Percentiles rank a stretch among this genome's conserved stretches.
Conservation (phyloP, 2,329 filamentous ascomycete genomes). For the Cladorrhinum sp. region DNA sequence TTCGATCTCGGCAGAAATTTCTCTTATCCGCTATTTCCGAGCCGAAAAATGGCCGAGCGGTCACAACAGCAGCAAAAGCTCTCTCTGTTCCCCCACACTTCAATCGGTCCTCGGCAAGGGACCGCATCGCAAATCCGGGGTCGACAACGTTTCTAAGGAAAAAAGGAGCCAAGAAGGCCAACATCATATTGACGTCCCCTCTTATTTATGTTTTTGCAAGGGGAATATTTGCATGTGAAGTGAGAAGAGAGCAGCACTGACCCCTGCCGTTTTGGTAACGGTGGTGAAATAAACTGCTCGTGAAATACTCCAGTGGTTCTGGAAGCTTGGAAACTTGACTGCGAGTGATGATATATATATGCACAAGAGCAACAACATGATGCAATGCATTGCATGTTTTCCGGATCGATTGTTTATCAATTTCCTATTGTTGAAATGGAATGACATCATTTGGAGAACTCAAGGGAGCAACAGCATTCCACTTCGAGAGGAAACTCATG, state of each 20-base stretch:
- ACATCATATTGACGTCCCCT: neutral
- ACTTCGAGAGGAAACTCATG: neutral
- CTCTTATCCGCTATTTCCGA: neutral
- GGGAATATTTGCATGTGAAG: constrained; percentile 15
- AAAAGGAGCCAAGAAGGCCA: neutral
- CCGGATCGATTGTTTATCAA: neutral
- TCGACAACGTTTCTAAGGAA: neutral
- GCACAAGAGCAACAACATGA: neutral
- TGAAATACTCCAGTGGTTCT: neutral
- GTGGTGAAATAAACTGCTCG: neutral
- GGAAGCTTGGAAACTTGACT: neutral
- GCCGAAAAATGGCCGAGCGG: neutral
- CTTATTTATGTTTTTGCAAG: too few relatives aligned
- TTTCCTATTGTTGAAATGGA: neutral
- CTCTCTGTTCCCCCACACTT: neutral
- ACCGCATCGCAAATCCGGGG: neutral
- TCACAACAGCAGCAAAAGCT: neutral
- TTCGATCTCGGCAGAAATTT: neutral
- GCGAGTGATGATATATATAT: neutral
- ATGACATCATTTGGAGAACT: neutral
- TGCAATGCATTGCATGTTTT: neutral
- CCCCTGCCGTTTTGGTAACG: constrained; percentile 10
- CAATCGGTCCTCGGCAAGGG: neutral
- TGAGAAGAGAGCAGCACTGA: neutral
- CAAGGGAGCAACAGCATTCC: neutral